Base-by-base conservation (phyloP, 1,284 basidiomycete genomes). In the Ganoderma lucidum region DNA sequence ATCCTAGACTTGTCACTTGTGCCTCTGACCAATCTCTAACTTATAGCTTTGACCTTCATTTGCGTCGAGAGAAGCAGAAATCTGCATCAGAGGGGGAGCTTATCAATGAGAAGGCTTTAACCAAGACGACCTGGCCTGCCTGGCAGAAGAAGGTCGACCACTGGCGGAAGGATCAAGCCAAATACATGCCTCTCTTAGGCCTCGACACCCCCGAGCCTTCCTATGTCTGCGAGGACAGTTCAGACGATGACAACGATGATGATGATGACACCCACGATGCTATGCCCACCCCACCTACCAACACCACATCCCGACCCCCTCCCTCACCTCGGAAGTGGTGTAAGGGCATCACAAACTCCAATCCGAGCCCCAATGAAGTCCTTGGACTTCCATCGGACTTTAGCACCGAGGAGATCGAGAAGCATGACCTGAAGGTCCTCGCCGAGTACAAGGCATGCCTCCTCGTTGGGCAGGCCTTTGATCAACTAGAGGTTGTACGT, bases 341-440 rank as follows among this genome's bases (percentile, higher is more conserved):
- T 35, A 35, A 35, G 35, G 35, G 35, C 35, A 3, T 35, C 35
- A 8, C 35, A 35, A 3, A 35, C 35, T 23, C 23, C 35, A 35
- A 3, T 35, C 35, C 1, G 35, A 35, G 3, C 35, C 35, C 35
- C 35, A 35, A 32, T 14, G 59, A 44, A 14, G 39, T 64, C 32
- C 39, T 68, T 1, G 63, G 45, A 0, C 63, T 65, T 37, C 67
- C 67, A 1, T 68, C 63, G 1, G 63, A 64, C 41, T 68, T 64
- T 48, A 37, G 9, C 28, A 1, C 1, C 6, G 23, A 61, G 19
- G 67, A 68, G 12, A 17, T 58, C 3, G 19, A 32, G 5, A 39
- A 32, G 6, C 56, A 61, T 19, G 17, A 37, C 5, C 35, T 68
- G 12, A 35, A 41, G 2, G 1, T 35, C 2, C 59, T 68, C 8